Percentiles rank a stretch among this genome's conserved stretches.
Evolutionary conservation across 257 asterid genomes (phyloP).

Genomic region (Forsythia viridissima): DNA sequence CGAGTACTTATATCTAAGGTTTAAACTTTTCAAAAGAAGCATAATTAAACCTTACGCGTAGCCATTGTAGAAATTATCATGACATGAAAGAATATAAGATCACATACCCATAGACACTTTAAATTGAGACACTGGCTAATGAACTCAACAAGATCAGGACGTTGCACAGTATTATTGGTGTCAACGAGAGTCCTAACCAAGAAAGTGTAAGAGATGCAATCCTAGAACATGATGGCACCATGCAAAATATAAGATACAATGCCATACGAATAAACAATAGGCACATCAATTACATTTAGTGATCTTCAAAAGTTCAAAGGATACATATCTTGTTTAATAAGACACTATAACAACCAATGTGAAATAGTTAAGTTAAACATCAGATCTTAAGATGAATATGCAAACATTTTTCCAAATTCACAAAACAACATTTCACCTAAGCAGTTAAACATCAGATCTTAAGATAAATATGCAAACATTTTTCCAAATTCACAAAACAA

Average conservation of each 20-base stretch:
- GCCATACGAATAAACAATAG: neutral
- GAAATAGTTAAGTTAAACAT: neutral
- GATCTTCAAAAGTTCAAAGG: neutral
- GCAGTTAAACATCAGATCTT: neutral
- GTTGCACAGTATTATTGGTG: conserved; percentile 13
- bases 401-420: neutral
- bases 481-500: neutral
- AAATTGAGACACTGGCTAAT: conserved; percentile 33
- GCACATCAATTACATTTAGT: neutral
- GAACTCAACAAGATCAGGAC: conserved; percentile 23
- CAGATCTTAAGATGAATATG: conserved; percentile 19
- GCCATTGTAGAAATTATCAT: neutral
- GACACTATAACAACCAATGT: neutral
- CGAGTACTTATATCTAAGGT: neutral
- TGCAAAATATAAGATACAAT: too few species aligned
- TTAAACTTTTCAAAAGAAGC: neutral
- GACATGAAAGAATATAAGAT: neutral
- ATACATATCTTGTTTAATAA: neutral
- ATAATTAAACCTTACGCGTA: neutral
- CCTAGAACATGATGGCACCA: too few species aligned
- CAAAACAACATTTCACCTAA: conserved; percentile 4
- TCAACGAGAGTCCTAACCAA: too few species aligned
- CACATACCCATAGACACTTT: conserved; percentile 61
- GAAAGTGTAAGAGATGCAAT: too few species aligned
- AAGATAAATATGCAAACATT: conserved; percentile 8